Conservation (phyloP, 2,329 filamentous ascomycete species). For the Camillea tinctor region DNA sequence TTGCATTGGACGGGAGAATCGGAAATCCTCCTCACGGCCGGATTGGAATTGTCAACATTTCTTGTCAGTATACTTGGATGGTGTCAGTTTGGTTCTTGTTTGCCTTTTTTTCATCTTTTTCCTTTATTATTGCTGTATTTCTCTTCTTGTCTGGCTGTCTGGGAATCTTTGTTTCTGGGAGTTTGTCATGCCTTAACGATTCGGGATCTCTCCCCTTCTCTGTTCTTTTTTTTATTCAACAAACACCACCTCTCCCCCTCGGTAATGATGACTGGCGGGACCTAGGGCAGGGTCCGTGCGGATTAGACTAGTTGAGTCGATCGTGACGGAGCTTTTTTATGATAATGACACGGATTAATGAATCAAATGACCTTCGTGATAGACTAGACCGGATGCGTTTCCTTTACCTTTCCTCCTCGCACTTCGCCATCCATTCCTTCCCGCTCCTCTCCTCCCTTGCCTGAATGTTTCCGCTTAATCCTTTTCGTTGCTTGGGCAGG, state of each 20-base stretch:
- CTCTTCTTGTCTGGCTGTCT: neutral
- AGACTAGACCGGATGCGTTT: neutral
- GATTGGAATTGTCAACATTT: conserved; percentile 7
- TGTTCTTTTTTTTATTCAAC: neutral
- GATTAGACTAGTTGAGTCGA: conserved; percentile 22
- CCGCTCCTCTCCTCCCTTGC: neutral
- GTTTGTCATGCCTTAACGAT: neutral
- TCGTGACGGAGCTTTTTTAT: conserved; percentile 24
- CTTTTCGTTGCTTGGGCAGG: neutral
- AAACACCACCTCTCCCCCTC: neutral
- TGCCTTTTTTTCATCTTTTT: conserved; percentile 10
- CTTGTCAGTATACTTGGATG: conserved; percentile 15
- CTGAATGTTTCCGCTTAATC: neutral
- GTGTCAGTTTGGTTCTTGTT: conserved; percentile 11
- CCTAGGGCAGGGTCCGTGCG: neutral
- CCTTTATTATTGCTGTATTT: conserved; percentile 7
- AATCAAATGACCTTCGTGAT: conserved; percentile 25
- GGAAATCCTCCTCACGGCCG: neutral
- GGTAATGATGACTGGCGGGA: conserved; percentile 8
- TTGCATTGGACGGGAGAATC: conserved; percentile 11
- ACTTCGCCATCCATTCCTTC: neutral
- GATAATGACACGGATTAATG: conserved; percentile 29
- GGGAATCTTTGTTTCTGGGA: neutral
- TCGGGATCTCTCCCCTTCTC: neutral
- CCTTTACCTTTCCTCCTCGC: conserved; percentile 1